Base-by-base conservation (phyloP, 257 asterid species). In the Fraxinus americana region DNA sequence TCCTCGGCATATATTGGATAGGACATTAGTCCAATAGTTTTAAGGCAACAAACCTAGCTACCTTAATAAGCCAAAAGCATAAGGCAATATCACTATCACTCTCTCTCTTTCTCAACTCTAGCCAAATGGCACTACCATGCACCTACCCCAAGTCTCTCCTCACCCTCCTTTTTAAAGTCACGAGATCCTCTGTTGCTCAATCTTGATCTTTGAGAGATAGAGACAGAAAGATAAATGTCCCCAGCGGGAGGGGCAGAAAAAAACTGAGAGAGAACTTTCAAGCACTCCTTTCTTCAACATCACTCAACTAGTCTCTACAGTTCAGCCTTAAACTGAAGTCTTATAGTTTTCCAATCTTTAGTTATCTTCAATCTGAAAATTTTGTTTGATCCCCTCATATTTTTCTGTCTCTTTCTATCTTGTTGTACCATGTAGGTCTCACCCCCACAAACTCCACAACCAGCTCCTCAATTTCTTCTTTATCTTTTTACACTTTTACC, bases 81-180 rank as follows among this genome's bases (percentile, higher is more conserved):
- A 77, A 86, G 87, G 84, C 86, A 71, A 90, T 25, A 90, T 91
- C 97, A 83, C 74, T 83, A 32, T 66, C n/a, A 48, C 80, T 84
- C 80, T 89, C 92, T 77, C 82, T 73, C 85, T 67, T 38, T 80
- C 78, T 79, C 85, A 77, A 68, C 52, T 82, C 74, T 82, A 88
- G 78, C 83, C 85, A 85, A 75, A 82, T 82, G 79, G 67, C 83
- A 85, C 77, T 75, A 69, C 70, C 68, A 39, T 77, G 81, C 82
- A 63, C 76, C 75, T 45, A 25, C 69, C 66, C 57, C 13, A 75
- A 25, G 61, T 61, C 70, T 34, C 71, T 36, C 78, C 69, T 41
- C 76, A 74, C 36, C 76, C 88, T 80, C 85, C 88, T 84, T 86
- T 90, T 82, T 86, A 86, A 88, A 87, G 94, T 94, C 97, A 91